Percentiles rank a stretch among this genome's conserved stretches.
Evolutionary conservation across 2,329 filamentous ascomycete species (phyloP).

Genomic region (Magnaporthiopsis poae): DNA sequence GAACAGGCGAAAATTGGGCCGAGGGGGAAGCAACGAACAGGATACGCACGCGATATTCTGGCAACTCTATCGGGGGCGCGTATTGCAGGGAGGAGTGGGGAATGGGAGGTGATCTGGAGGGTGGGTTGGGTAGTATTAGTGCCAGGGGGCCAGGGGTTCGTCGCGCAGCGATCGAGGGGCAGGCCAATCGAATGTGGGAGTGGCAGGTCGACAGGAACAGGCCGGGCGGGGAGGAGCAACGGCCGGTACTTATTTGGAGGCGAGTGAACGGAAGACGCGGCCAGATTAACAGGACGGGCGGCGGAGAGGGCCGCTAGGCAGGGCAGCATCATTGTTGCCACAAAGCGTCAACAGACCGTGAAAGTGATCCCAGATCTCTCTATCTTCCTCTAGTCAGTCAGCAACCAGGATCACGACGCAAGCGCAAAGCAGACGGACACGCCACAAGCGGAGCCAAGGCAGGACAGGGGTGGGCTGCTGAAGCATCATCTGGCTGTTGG

Average conservation of each 20-base stretch:
- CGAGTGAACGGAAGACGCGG: background rate
- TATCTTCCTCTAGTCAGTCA: background rate
- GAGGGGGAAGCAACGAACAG: background rate
- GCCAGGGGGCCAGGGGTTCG: background rate
- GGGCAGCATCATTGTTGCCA: background rate
- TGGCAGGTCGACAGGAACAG: background rate
- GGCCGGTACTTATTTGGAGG: background rate
- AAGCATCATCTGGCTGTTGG: too few species aligned
- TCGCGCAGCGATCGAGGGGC: background rate
- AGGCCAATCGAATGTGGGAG: background rate
- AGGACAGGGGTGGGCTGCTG: background rate
- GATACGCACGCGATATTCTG: background rate
- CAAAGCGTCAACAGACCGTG: too few species aligned
- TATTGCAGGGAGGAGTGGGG: background rate
- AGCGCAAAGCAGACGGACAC: background rate
- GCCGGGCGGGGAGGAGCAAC: background rate
- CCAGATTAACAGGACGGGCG: background rate
- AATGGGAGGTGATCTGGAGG: too few species aligned
- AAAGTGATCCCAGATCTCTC: background rate
- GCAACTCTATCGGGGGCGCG: background rate
- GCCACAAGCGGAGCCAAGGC: background rate
- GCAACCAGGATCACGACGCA: background rate
- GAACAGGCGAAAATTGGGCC: background rate
- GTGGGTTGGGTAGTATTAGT: background rate
- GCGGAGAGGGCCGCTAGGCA: background rate